Evolutionary conservation across 306 rosid species (phyloP).

Genomic region (Pterocarpus santalinus): DNA sequence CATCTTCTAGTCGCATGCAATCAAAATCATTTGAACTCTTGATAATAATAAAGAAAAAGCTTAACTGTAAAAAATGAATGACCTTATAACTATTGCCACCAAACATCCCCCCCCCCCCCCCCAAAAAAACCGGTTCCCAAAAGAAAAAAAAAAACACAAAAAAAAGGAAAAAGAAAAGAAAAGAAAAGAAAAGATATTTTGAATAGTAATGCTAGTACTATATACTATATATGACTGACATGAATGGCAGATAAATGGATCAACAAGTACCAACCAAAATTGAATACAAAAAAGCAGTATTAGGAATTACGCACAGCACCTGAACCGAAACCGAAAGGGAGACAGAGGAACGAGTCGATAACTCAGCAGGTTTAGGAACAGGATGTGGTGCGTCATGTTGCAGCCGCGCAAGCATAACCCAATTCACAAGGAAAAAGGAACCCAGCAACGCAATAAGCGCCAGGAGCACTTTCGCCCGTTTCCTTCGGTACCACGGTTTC

Average conservation of each 20-base stretch:
- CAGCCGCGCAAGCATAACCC: conserved; percentile 72
- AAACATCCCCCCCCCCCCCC: neutral
- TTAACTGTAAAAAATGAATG: neutral
- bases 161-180: no score
- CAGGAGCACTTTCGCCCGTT: conserved; percentile 64
- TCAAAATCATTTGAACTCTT: conserved; percentile 1
- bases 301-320: conserved; percentile 43
- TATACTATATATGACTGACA: no score
- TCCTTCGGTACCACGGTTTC: conserved; percentile 66
- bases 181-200: no score
- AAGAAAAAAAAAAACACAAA: no score
- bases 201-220: neutral
- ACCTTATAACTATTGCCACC: neutral
- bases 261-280: no score
- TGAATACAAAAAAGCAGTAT: no score
- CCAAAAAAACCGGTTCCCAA: neutral
- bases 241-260: neutral
- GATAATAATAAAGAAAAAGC: neutral
- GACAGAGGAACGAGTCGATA: conserved; percentile 47
- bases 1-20: neutral
- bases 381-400: conserved; percentile 54
- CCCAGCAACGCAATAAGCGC: conserved; percentile 62
- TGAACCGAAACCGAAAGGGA: conserved; percentile 55
- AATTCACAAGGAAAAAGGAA: conserved; percentile 68
- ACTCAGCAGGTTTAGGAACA: conserved; percentile 30